Evolutionary conservation across 2,329 filamentous ascomycete species (phyloP), one percentile per base, ranked within the genome.

Genomic region (Blastomyces percursus): DNA sequence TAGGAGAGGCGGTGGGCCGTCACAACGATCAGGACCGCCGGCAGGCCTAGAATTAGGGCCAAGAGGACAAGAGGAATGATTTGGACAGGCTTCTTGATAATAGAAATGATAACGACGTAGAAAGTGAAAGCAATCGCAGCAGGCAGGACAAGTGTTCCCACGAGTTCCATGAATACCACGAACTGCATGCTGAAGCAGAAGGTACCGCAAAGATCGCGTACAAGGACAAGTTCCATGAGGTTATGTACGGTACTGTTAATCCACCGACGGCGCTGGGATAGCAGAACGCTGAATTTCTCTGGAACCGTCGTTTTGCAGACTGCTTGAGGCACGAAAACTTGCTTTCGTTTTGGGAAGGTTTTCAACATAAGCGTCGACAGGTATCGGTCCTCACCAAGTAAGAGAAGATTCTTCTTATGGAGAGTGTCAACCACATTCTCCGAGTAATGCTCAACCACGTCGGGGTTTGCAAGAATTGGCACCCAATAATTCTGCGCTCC

Each of bases 111-210:
- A 66, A 96, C 86, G 71, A 99, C 87, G 77, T 99, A 99, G 73
- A 97, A 86, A 24, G 94, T 99, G 75, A 99, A 99, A 3, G 90
- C 88, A 73, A 99, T 97, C 68, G 95, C 95, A 56, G 94, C 95
- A 2, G 94, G 94, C 27, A 99, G 82, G 12, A 99, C 94, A 61
- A 99, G 81, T 1, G 95, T 99, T 70, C 94, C 94, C 62, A 97
- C 84, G 62, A 99, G 82, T 77, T 99, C 94, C 71, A 99, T 89
- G 74, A 92, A 96, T 66, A 99, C 88, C 67, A 99, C 88, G 73
- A 99, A 99, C 77, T 99, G 94, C 94, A 99, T 99, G 76, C 91
- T 96, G 81, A 99, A 99, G 81, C 95, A 99, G 80, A 99, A 99
- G 2, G 94, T 99, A 67, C 94, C 94, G 73, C 94, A 99, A 19